A percentile compares a stretch with the other conserved stretches of the same genome.
These are phyloP conservation scores for Candida loeiensis DNA, from an alignment of 805 yeast species.

Conservation along the genomic window DNA sequence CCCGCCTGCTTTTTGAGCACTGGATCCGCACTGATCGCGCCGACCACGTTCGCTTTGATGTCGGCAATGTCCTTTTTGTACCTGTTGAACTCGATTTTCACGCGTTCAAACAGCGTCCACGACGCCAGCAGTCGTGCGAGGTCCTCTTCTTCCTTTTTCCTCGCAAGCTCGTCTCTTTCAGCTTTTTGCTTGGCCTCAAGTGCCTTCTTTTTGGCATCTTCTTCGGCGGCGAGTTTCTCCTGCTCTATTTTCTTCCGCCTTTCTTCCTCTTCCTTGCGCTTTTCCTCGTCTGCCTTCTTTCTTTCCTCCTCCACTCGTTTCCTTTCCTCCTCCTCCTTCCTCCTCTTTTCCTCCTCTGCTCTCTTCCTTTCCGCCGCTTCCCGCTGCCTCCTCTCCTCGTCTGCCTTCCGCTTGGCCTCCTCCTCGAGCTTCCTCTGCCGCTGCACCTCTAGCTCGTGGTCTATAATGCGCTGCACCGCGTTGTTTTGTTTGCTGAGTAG, in stretches of 20 bases:
- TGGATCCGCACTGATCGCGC: slow-evolving; percentile 48
- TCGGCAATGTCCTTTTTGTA: slow-evolving; percentile 51
- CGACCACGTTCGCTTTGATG: slow-evolving; percentile 59
- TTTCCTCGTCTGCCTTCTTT: slow-evolving; percentile 7
- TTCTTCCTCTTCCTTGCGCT: slow-evolving; percentile 6
- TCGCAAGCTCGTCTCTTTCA: slow-evolving; percentile 2
- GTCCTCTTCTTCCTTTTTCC: slow-evolving; percentile 9
- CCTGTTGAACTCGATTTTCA: slow-evolving; percentile 43
- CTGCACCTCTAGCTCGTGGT: slow-evolving; percentile 9
- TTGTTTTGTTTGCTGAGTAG: slow-evolving; percentile 6
- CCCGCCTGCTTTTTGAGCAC: slow-evolving; percentile 52
- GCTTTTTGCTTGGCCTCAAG: slow-evolving; percentile 13
- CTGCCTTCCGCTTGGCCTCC: slow-evolving; percentile 12
- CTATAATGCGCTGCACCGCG: slow-evolving; percentile 11
- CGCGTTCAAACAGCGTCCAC: slow-evolving; percentile 27
- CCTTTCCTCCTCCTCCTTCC: slow-evolving; percentile 19
- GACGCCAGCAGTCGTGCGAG: slow-evolving; percentile 21
- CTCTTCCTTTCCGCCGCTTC: slow-evolving; percentile 6
- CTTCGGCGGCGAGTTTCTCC: slow-evolving; percentile 9
- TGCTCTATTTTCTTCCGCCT: slow-evolving; percentile 10
- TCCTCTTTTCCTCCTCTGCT: slow-evolving; percentile 10
- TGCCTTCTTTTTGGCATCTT: slow-evolving; percentile 20
- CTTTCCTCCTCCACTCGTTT: slow-evolving; percentile 10
- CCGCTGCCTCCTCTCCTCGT: slow-evolving; percentile 1
- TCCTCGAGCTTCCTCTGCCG: slow-evolving; percentile 10